Evolutionary conservation across 768 basidiomycete species (phyloP), one percentile per base, ranked within the genome.

Genomic region (Coprinopsis cinerea): DNA sequence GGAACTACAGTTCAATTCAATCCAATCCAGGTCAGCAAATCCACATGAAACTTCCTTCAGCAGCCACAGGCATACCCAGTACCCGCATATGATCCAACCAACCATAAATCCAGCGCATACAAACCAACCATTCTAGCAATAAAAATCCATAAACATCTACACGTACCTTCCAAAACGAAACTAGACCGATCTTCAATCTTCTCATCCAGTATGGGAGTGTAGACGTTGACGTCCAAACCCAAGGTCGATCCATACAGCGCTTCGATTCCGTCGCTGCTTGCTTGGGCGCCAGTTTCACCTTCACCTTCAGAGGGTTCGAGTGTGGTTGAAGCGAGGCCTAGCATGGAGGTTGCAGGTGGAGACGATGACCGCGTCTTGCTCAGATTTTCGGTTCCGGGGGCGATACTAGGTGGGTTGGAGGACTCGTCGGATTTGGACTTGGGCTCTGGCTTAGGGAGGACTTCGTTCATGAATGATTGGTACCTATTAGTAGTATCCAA

Each of bases 101-200:
- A n/a, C n/a, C n/a, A n/a, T n/a, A n/a, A n/a, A n/a, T n/a, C n/a
- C n/a, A n/a, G n/a, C n/a, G n/a, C n/a, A n/a, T n/a, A n/a, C n/a
- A n/a, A n/a, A n/a, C n/a, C n/a, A n/a, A n/a, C n/a, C n/a, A n/a
- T n/a, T n/a, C n/a, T n/a, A n/a, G n/a, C n/a, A n/a, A n/a, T 34
- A 34, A n/a, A 34, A n/a, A 34, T 34, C n/a, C n/a, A n/a, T 9
- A n/a, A n/a, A 34, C n/a, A n/a, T 34, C 23, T 15, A 20, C 42
- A 49, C 56, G 23, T 39, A 82, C 84, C 78, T 44, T 83, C 79
- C 79, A 85, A 34, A n/a, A 9, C 9, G 30, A 34, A 34, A n/a
- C 9, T 34, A 9, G 30, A 9, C 9, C 9, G 9, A n/a, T 34
- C 30, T 9, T 34, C 30, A n/a, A 34, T 34, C 30, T 34, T n/a